A percentile compares a stretch with the other conserved stretches of the same genome.
Conservation (phyloP, 768 basidiomycete genomes). For the Naganishia vaughanmartiniae region DNA sequence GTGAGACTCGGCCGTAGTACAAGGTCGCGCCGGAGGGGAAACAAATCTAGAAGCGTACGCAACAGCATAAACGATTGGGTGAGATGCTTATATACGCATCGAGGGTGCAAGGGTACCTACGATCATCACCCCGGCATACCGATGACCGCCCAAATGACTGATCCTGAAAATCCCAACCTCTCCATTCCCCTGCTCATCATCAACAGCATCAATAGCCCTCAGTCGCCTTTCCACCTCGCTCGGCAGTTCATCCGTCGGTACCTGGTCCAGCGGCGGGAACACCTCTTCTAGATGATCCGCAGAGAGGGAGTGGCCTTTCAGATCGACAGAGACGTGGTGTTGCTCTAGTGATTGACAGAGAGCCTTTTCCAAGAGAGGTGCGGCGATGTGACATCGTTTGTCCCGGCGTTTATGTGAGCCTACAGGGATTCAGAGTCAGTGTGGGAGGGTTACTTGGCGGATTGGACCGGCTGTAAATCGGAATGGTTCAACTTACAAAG, state of each 20-base stretch:
- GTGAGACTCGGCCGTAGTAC: constrained; percentile 91
- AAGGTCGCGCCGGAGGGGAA: constrained; percentile 79
- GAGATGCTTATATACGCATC: too few relatives aligned
- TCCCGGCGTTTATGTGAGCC: constrained; percentile 88
- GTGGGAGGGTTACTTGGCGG: not conserved
- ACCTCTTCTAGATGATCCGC: constrained; percentile 54
- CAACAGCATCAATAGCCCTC: constrained; percentile 59
- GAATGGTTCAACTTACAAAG: constrained; percentile 63
- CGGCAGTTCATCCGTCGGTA: constrained; percentile 59
- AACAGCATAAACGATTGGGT: too few relatives aligned
- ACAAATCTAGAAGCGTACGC: constrained; percentile 63
- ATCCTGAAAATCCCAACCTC: constrained; percentile 72
- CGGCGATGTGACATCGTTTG: constrained; percentile 84
- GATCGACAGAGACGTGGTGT: constrained; percentile 43
- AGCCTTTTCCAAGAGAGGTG: constrained; percentile 56
- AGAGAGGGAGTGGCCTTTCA: constrained; percentile 39
- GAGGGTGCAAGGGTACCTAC: constrained; percentile 57
- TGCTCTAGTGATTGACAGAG: constrained; percentile 25
- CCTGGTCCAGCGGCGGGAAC: constrained; percentile 58
- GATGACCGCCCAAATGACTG: constrained; percentile 91
- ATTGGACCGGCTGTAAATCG: not conserved
- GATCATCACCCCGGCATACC: constrained; percentile 84
- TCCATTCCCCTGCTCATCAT: constrained; percentile 60
- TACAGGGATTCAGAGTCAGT: constrained; percentile 53
- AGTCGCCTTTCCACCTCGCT: constrained; percentile 58